phyloP scores from a whole-genome alignment of 2,329 filamentous ascomycete species.

The Fusarium succisae region DNA sequence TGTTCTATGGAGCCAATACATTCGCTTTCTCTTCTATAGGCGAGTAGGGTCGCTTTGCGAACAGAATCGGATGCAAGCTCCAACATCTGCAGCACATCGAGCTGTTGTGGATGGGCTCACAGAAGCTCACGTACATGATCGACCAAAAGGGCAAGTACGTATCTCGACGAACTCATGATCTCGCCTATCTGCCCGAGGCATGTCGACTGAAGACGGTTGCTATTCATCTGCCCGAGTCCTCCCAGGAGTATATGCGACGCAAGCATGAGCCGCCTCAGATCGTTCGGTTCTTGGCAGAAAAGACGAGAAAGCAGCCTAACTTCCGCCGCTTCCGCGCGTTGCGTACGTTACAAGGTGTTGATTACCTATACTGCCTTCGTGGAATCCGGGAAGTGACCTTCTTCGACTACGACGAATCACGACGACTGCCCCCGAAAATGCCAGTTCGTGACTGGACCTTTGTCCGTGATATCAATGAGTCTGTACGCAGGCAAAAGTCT shows the following conservation, averaged over 20 bases:
- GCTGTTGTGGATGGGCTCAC: slow-evolving; percentile 54
- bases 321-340: slow-evolving; percentile 49
- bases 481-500: slow-evolving; percentile 34
- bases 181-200: slow-evolving; percentile 50
- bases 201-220: slow-evolving; percentile 53
- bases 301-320: slow-evolving; percentile 54
- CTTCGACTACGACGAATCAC: slow-evolving; percentile 48
- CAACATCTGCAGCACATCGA: slow-evolving; percentile 58
- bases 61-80: slow-evolving; percentile 52
- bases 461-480: slow-evolving; percentile 39
- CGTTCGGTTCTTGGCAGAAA: slow-evolving; percentile 34
- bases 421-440: not conserved
- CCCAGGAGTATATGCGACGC: slow-evolving; percentile 45
- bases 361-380: slow-evolving; percentile 55
- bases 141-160: slow-evolving; percentile 38
- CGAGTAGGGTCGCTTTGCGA: slow-evolving; percentile 59
- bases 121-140: slow-evolving; percentile 39
- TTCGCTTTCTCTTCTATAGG: slow-evolving; percentile 64
- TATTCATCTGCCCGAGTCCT: slow-evolving; percentile 53
- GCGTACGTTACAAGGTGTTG: slow-evolving; percentile 55
- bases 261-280: slow-evolving; percentile 46
- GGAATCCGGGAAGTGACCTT: slow-evolving; percentile 54
- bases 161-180: slow-evolving; percentile 51
- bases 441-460: slow-evolving; percentile 46
- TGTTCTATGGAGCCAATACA: slow-evolving; percentile 60